Conservation (phyloP, 768 basidiomycete species). For the Kwoniella sp. region DNA sequence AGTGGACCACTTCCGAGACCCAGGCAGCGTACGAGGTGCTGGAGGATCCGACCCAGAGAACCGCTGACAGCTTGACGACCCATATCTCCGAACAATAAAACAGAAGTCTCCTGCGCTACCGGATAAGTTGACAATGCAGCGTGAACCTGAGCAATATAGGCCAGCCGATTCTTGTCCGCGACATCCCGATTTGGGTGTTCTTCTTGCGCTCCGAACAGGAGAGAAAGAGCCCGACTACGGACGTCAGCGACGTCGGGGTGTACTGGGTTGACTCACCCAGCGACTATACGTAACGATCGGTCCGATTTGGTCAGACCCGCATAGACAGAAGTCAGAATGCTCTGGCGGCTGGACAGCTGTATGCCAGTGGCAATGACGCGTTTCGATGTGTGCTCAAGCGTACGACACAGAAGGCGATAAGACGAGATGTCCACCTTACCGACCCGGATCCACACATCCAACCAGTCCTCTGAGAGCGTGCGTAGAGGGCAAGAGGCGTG, state of each 20-base stretch:
- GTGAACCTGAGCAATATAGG: neutral
- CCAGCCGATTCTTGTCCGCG: constrained; percentile 2
- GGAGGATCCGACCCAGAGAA: constrained; percentile 23
- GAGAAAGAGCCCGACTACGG: constrained; percentile 8
- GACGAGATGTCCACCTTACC: neutral
- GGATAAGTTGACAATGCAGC: neutral
- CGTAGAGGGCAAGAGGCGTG: constrained; percentile 2
- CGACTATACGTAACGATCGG: constrained; percentile 3
- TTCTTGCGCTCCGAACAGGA: constrained; percentile 4
- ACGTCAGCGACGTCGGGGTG: neutral
- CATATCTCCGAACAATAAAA: constrained; percentile 28
- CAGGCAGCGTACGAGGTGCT: constrained; percentile 31
- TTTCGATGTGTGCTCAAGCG: constrained; percentile 10
- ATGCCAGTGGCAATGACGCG: neutral
- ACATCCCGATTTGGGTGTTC: constrained; percentile 11
- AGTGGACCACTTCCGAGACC: constrained; percentile 28
- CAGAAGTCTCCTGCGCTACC: constrained; percentile 22
- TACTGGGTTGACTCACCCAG: constrained; percentile 16
- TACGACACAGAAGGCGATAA: constrained; percentile 1
- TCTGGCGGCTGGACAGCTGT: constrained; percentile 8
- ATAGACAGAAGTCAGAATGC: neutral
- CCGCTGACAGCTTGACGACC: constrained; percentile 19
- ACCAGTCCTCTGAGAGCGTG: constrained; percentile 3
- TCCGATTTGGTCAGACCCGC: neutral
- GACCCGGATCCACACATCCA: constrained; percentile 10